phyloP scores from a whole-genome alignment of 2,329 filamentous ascomycete species.

The Zymoseptoria tritici region DNA sequence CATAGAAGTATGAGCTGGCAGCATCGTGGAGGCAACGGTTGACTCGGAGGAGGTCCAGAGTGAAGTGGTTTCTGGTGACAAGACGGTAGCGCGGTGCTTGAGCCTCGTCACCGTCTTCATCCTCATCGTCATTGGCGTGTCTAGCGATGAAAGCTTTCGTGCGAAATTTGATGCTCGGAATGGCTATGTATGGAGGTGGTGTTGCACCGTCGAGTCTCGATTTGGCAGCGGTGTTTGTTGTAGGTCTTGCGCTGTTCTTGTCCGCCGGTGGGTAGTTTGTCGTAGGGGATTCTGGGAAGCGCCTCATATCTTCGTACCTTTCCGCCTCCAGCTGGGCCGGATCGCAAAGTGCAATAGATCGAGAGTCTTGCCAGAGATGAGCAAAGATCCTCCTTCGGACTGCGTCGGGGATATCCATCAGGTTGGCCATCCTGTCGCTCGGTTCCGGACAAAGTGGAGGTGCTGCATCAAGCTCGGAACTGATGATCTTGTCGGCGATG shows the following conservation, averaged over 20 bases:
- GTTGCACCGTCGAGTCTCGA: background rate
- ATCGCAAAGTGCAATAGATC: background rate
- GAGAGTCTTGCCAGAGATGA: background rate
- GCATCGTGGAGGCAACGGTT: background rate
- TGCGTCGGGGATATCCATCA: background rate
- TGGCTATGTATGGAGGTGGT: background rate
- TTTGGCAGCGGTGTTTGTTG: background rate
- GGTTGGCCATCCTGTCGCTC: background rate
- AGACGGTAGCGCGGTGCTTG: background rate
- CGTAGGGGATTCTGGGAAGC: background rate
- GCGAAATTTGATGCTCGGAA: background rate
- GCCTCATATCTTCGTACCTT: background rate
- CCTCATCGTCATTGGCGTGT: background rate
- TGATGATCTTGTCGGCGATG: too few species aligned
- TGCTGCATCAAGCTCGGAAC: background rate
- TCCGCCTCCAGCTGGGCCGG: background rate
- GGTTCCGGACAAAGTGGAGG: background rate
- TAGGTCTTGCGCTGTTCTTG: too few species aligned
- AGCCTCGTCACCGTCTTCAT: background rate
- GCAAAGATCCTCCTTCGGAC: background rate
- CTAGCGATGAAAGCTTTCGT: background rate
- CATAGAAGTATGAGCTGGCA: constrained; percentile 1
- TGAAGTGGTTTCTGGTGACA: background rate
- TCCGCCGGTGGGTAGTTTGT: background rate
- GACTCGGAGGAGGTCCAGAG: background rate